Evolutionary conservation across 306 rosid species (phyloP).

Genomic region (Trifolium repens): DNA sequence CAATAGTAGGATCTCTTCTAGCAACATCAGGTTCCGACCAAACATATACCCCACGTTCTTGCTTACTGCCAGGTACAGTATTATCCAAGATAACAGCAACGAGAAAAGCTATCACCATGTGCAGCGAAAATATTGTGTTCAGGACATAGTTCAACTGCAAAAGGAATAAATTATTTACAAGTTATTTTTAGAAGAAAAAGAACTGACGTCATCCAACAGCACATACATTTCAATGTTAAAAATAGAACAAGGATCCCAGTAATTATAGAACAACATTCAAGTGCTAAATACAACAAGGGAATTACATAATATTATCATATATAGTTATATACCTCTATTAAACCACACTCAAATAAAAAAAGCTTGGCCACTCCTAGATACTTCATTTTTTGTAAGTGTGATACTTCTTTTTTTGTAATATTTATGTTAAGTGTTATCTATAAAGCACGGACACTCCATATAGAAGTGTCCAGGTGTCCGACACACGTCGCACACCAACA

Average conservation of each 20-base stretch:
- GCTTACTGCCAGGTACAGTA: slow-evolving; percentile 92
- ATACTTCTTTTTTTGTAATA: neutral
- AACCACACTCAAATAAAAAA: neutral
- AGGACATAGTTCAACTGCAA: slow-evolving; percentile 77
- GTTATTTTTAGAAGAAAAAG: neutral
- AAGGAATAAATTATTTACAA: slow-evolving; percentile 17
- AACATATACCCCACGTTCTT: slow-evolving; percentile 93
- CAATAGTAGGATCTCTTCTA: slow-evolving; percentile 78
- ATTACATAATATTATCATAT: neutral
- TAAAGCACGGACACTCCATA: neutral
- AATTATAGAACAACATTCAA: neutral
- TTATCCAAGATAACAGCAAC: slow-evolving; percentile 86
- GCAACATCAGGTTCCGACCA: slow-evolving; percentile 92
- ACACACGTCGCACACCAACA: neutral
- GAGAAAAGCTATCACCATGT: slow-evolving; percentile 91
- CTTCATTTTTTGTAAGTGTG: neutral
- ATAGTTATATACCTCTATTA: neutral
- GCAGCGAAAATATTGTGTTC: slow-evolving; percentile 77
- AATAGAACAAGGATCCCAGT: slow-evolving; percentile 7
- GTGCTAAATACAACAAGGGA: neutral
- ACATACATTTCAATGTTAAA: neutral
- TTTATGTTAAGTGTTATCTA: neutral
- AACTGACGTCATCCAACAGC: slow-evolving; percentile 22
- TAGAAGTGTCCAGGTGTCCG: neutral
- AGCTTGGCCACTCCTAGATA: too few species aligned